These are phyloP conservation scores for Coelastrella sp. DNA, from an alignment of 139 green algal species.

Conservation along the genomic window DNA sequence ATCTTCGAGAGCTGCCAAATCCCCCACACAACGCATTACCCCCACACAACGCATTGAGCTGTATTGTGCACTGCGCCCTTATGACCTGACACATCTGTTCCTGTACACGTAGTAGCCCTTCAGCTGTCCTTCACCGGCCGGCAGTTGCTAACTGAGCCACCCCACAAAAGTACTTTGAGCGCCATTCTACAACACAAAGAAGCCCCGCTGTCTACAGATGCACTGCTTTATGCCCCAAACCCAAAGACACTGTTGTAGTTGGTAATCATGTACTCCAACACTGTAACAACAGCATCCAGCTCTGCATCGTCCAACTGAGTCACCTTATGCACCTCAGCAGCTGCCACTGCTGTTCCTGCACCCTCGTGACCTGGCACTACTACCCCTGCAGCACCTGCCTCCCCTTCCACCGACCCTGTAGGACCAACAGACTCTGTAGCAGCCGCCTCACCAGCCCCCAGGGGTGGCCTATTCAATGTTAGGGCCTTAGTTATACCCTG, in stretches of 20 bases:
- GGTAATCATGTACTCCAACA: slow-evolving; percentile 47
- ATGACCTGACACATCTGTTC: too few species aligned
- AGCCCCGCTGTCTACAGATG: neutral
- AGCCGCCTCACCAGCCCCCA: neutral
- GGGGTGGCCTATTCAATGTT: neutral
- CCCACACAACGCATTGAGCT: too few species aligned
- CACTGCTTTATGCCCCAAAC: neutral
- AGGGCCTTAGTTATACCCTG: slow-evolving; percentile 34
- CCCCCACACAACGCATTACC: too few species aligned
- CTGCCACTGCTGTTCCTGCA: neutral
- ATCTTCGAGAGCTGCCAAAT: too few species aligned
- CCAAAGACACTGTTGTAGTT: neutral
- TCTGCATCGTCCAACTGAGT: slow-evolving; percentile 35
- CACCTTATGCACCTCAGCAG: slow-evolving; percentile 1
- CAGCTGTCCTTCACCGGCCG: too few species aligned
- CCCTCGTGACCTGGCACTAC: neutral
- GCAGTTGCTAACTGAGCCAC: too few species aligned
- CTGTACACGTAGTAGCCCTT: too few species aligned
- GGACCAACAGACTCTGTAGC: neutral
- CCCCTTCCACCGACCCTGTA: neutral
- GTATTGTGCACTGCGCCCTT: too few species aligned
- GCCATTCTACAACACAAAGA: too few species aligned
- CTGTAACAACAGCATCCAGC: slow-evolving; percentile 34
- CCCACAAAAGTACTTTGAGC: too few species aligned
- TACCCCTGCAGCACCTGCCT: neutral